Conservation (phyloP, 139 green algal species). For the Chlamydomonas sphaeroides region DNA sequence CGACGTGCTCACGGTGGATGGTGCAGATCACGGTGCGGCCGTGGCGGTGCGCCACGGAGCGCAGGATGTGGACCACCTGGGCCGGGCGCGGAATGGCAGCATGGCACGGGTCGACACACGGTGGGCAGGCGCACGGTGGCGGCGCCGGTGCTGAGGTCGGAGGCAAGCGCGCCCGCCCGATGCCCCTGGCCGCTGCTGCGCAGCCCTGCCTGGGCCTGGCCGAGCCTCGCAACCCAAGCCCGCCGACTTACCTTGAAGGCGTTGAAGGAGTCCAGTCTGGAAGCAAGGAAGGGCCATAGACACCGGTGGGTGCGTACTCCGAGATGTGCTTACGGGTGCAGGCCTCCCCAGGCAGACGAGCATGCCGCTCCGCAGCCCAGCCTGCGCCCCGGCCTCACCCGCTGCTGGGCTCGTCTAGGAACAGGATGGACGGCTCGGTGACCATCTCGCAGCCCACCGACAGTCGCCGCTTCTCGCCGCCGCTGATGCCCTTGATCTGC, state of each 20-base stretch:
- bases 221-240: no score
- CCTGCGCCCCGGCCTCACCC: constrained; percentile 65
- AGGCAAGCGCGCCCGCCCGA: no score
- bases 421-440: constrained; percentile 56
- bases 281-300: no score
- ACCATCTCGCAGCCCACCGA: constrained; percentile 62
- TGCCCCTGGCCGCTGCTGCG: no score
- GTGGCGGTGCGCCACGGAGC: constrained; percentile 18
- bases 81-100: neutral
- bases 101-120: no score
- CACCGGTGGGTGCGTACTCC: neutral
- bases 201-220: no score
- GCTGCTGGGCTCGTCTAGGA: constrained; percentile 69
- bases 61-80: constrained; percentile 41
- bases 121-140: no score
- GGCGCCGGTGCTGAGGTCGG: no score
- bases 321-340: no score
- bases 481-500: constrained; percentile 57
- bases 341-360: no score
- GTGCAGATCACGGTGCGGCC: constrained; percentile 73
- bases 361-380: neutral
- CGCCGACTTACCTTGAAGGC: neutral
- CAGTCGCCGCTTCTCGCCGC: constrained; percentile 66
- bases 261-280: neutral
- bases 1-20: no score